Percentiles rank a stretch among this genome's conserved stretches.
These are phyloP conservation scores for Dryadomyces sulphureus DNA, from an alignment of 2,329 filamentous ascomycete genomes.

Conservation along the genomic window DNA sequence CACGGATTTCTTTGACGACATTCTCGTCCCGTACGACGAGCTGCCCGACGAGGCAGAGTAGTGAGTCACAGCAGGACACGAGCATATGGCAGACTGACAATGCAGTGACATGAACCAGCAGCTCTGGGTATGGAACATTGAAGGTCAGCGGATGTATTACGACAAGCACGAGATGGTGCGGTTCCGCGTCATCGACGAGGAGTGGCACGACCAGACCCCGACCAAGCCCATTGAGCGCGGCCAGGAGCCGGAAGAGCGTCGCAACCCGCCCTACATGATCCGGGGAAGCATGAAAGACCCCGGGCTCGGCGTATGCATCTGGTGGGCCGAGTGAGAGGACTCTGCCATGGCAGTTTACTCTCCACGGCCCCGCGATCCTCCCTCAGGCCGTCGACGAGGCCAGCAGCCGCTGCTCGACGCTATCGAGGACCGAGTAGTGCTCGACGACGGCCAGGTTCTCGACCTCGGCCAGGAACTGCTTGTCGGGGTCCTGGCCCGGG, in stretches of 20 bases:
- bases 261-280: slow-evolving; percentile 58
- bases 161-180: slow-evolving; percentile 82
- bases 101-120: slow-evolving; percentile 56
- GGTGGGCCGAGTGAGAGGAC: slow-evolving; percentile 21
- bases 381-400: slow-evolving; percentile 16
- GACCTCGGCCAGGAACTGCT: slow-evolving; percentile 81
- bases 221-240: slow-evolving; percentile 47
- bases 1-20: slow-evolving; percentile 88
- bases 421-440: slow-evolving; percentile 81
- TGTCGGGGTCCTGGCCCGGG: slow-evolving; percentile 86
- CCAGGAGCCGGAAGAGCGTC: slow-evolving; percentile 38
- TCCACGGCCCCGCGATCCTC: neutral
- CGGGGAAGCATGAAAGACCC: slow-evolving; percentile 48
- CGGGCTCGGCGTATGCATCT: slow-evolving; percentile 47
- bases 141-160: slow-evolving; percentile 64
- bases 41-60: slow-evolving; percentile 65
- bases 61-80: slow-evolving; percentile 29
- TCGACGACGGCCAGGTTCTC: slow-evolving; percentile 94
- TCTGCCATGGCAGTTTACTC: neutral
- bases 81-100: slow-evolving; percentile 11
- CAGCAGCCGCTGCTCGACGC: slow-evolving; percentile 73
- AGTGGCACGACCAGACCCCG: slow-evolving; percentile 81
- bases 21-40: slow-evolving; percentile 61
- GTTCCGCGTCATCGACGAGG: slow-evolving; percentile 72
- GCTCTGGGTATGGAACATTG: slow-evolving; percentile 72